These are phyloP conservation scores for grape (Vitis vinifera) DNA, from an alignment of 164 flowering plant genomes.

Conservation along the genomic window DNA sequence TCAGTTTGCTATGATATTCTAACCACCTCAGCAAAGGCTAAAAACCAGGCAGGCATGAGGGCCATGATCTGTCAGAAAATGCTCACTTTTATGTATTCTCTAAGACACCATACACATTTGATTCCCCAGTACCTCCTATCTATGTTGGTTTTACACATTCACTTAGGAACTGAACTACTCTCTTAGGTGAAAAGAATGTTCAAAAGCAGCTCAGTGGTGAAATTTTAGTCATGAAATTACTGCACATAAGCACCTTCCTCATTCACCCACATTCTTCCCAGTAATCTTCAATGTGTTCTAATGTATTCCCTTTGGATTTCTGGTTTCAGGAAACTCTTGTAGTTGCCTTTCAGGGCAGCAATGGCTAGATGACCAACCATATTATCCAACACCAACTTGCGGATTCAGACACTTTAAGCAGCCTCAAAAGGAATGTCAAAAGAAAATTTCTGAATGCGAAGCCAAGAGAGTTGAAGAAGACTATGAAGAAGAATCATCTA, in stretches of 20 bases:
- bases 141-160: not conserved
- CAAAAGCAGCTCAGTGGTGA: not conserved
- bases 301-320: not conserved
- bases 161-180: too few relatives aligned
- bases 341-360: conserved; percentile 27
- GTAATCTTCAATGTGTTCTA: not conserved
- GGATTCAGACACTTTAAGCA: conserved; percentile 7
- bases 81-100: not conserved
- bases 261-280: not conserved
- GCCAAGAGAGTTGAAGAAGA: conserved; percentile 18
- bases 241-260: not conserved
- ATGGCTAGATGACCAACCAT: conserved; percentile 19
- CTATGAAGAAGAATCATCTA: conserved; percentile 28
- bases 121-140: not conserved
- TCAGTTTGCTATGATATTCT: not conserved
- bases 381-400: conserved; percentile 17
- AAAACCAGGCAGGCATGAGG: not conserved
- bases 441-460: conserved; percentile 9
- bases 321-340: conserved; percentile 31
- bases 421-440: conserved; percentile 8
- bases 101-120: not conserved
- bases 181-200: not conserved
- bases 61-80: not conserved
- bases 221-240: not conserved
- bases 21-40: not conserved